Conservation (phyloP, 2,329 filamentous ascomycete species). For the Zasmidium cellare region DNA sequence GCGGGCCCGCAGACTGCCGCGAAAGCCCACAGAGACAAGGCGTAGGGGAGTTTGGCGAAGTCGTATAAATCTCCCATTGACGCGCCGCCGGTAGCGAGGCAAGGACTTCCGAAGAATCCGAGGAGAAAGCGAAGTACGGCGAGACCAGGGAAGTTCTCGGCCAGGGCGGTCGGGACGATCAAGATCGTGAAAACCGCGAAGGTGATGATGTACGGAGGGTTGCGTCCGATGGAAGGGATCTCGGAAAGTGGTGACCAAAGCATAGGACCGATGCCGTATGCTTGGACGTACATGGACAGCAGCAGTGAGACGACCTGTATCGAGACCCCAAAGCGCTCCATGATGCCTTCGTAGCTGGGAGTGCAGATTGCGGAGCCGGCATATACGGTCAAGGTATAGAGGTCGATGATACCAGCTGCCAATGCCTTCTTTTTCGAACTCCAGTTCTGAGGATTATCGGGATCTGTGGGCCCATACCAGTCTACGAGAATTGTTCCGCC, state of each 20-base stretch:
- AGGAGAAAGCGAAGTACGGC: slow-evolving; percentile 63
- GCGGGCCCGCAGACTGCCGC: slow-evolving; percentile 50
- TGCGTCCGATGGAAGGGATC: slow-evolving; percentile 66
- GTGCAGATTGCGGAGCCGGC: slow-evolving; percentile 53
- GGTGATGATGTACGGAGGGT: slow-evolving; percentile 66
- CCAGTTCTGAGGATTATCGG: slow-evolving; percentile 32
- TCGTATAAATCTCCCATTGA: slow-evolving; percentile 56
- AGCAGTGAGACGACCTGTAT: not conserved
- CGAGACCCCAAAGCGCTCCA: slow-evolving; percentile 54
- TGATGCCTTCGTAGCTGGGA: slow-evolving; percentile 48
- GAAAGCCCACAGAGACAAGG: slow-evolving; percentile 42
- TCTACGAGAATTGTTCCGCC: slow-evolving; percentile 44
- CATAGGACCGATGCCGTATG: slow-evolving; percentile 59
- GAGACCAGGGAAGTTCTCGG: slow-evolving; percentile 53
- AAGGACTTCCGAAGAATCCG: slow-evolving; percentile 67
- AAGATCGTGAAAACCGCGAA: slow-evolving; percentile 69
- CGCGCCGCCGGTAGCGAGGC: slow-evolving; percentile 59
- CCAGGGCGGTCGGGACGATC: slow-evolving; percentile 64
- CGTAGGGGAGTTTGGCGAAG: slow-evolving; percentile 46
- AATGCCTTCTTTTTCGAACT: slow-evolving; percentile 27
- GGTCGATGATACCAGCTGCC: slow-evolving; percentile 37
- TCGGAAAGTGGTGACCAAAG: slow-evolving; percentile 67
- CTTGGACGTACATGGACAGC: slow-evolving; percentile 49
- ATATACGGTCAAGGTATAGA: slow-evolving; percentile 62
- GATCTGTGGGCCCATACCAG: slow-evolving; percentile 40